Conservation (phyloP, 768 basidiomycete genomes). For the Lactarius hengduanensis region DNA sequence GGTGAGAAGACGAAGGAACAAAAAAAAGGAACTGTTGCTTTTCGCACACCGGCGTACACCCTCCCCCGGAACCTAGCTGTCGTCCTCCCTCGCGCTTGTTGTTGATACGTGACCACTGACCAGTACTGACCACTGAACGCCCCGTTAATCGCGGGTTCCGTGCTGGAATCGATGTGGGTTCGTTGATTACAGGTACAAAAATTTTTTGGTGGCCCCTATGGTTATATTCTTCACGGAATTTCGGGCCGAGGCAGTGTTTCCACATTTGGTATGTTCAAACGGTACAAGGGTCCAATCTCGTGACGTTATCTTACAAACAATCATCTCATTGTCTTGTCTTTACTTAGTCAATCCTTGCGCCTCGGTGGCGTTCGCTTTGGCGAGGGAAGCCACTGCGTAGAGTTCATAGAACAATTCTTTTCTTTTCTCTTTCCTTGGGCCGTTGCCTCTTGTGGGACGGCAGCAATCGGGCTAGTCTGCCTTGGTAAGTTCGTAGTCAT, state of each 20-base stretch:
- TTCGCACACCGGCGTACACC: background rate
- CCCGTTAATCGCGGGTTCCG: background rate
- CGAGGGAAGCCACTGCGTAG: background rate
- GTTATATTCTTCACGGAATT: background rate
- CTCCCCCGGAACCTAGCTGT: background rate
- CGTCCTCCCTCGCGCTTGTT: background rate
- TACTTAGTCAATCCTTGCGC: background rate
- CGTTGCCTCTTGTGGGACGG: conserved; percentile 9
- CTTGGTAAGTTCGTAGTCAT: background rate
- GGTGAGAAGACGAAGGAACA: background rate
- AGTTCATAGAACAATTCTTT: conserved; percentile 15
- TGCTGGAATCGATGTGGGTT: background rate
- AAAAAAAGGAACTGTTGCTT: background rate
- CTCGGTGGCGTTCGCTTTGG: background rate
- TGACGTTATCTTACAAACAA: background rate
- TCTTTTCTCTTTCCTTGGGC: background rate
- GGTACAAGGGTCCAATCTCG: background rate
- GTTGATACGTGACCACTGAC: too few relatives aligned
- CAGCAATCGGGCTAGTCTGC: background rate
- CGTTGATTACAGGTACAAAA: background rate
- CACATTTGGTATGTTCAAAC: background rate
- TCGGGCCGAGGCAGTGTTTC: background rate
- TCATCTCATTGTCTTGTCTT: background rate
- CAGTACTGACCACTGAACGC: background rate
- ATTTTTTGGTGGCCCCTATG: background rate